Percentiles rank a stretch among this genome's conserved stretches.
These are phyloP conservation scores for Aspergillus hiratsukae DNA, from an alignment of 2,329 filamentous ascomycete species.

Conservation along the genomic window DNA sequence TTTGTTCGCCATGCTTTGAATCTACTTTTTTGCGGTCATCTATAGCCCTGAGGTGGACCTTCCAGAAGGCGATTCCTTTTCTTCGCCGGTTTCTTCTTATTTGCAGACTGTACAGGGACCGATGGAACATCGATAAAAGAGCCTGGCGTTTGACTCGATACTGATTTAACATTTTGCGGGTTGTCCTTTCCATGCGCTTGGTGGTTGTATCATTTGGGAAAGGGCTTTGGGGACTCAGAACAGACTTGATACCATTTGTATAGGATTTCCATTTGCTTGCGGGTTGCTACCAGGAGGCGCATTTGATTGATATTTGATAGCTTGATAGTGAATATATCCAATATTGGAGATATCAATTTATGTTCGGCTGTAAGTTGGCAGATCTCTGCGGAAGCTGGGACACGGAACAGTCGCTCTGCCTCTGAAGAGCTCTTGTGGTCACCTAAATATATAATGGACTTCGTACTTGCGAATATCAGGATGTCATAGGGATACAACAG, in stretches of 20 bases:
- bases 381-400: too few relatives aligned
- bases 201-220: conserved; percentile 25
- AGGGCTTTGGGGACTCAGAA: conserved; percentile 17
- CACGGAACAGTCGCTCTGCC: neutral
- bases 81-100: neutral
- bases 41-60: neutral
- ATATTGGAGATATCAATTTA: neutral
- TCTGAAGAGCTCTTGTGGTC: neutral
- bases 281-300: neutral
- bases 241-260: conserved; percentile 36
- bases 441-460: neutral
- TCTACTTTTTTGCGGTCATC: neutral
- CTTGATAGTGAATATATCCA: neutral
- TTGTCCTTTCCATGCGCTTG: conserved; percentile 19
- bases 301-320: conserved; percentile 12
- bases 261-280: conserved; percentile 20
- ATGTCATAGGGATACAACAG: too few relatives aligned
- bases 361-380: too few relatives aligned
- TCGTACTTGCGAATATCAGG: neutral
- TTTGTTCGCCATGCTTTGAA: neutral
- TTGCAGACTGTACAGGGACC: conserved; percentile 23
- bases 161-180: conserved; percentile 12
- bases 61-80: neutral
- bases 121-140: conserved; percentile 19
- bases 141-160: conserved; percentile 20